phyloP scores from a whole-genome alignment of 2,329 filamentous ascomycete genomes.

The Fusarium napiforme region DNA sequence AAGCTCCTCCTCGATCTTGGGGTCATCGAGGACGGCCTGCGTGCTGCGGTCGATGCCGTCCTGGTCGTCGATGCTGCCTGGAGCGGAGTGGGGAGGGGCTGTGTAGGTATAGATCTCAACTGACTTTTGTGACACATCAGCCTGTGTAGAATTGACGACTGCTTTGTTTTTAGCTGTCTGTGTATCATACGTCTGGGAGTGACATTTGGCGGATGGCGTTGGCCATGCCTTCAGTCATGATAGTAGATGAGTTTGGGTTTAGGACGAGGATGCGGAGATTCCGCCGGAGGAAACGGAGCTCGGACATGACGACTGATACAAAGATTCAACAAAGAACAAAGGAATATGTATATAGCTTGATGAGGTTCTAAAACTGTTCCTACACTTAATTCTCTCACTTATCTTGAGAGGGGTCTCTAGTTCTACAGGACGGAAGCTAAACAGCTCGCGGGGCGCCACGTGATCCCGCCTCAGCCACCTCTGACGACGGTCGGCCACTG shows the following conservation, averaged over 20 bases:
- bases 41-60: slow-evolving; percentile 73
- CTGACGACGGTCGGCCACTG: slow-evolving; percentile 50
- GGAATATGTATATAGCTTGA: background rate
- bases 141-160: slow-evolving; percentile 8
- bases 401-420: slow-evolving; percentile 12
- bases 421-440: slow-evolving; percentile 5
- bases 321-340: background rate
- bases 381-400: background rate
- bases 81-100: slow-evolving; percentile 65
- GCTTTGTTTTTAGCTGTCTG: background rate
- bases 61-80: slow-evolving; percentile 82
- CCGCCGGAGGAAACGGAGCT: slow-evolving; percentile 26
- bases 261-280: slow-evolving; percentile 70
- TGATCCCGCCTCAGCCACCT: slow-evolving; percentile 51
- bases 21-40: slow-evolving; percentile 67
- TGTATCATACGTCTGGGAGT: slow-evolving; percentile 40
- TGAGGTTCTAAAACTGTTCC: background rate
- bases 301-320: slow-evolving; percentile 31
- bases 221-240: slow-evolving; percentile 76
- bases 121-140: slow-evolving; percentile 49
- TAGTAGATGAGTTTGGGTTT: slow-evolving; percentile 80
- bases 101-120: slow-evolving; percentile 72
- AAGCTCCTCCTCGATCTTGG: slow-evolving; percentile 53
- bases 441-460: slow-evolving; percentile 48
- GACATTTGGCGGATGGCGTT: slow-evolving; percentile 57